These are phyloP conservation scores for Colletotrichum paranaense DNA, from an alignment of 2,329 filamentous ascomycete species.

Conservation along the genomic window DNA sequence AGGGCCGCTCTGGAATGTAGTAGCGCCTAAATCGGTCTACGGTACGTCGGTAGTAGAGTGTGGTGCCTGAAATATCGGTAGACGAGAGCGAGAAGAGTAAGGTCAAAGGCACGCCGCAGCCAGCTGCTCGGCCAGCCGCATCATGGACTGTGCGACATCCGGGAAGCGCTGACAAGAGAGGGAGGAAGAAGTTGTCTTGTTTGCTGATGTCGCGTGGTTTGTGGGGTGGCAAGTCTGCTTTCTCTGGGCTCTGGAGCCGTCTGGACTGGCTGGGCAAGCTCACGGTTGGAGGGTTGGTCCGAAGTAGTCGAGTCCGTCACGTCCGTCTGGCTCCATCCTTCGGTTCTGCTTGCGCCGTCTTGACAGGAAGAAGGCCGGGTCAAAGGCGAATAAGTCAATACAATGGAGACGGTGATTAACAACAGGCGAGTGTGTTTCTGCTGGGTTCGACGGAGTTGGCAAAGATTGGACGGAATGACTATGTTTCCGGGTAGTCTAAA, in stretches of 20 bases:
- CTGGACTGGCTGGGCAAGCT: neutral
- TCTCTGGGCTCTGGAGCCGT: neutral
- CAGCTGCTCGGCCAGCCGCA: slow-evolving; percentile 29
- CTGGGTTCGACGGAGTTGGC: slow-evolving; percentile 7
- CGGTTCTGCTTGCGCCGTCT: slow-evolving; percentile 12
- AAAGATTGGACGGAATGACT: slow-evolving; percentile 3
- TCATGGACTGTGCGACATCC: neutral
- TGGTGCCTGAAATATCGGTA: neutral
- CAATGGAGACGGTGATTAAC: neutral
- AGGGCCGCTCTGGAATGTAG: neutral
- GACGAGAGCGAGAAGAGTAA: neutral
- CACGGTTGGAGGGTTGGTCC: neutral
- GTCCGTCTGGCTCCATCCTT: neutral
- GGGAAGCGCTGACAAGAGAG: neutral
- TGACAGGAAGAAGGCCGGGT: neutral
- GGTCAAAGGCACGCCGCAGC: slow-evolving; percentile 22
- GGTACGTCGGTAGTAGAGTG: neutral
- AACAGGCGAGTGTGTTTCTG: neutral
- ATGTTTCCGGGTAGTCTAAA: slow-evolving; percentile 23
- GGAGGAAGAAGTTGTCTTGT: neutral
- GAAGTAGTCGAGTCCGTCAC: neutral
- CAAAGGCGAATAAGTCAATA: neutral
- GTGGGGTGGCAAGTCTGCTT: neutral
- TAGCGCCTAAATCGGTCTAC: neutral
- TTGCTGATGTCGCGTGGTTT: slow-evolving; percentile 22